A percentile compares a stretch with the other conserved stretches of the same genome.
phyloP scores from a whole-genome alignment of 306 rosid genomes.

The Vachellia pachyceras region DNA sequence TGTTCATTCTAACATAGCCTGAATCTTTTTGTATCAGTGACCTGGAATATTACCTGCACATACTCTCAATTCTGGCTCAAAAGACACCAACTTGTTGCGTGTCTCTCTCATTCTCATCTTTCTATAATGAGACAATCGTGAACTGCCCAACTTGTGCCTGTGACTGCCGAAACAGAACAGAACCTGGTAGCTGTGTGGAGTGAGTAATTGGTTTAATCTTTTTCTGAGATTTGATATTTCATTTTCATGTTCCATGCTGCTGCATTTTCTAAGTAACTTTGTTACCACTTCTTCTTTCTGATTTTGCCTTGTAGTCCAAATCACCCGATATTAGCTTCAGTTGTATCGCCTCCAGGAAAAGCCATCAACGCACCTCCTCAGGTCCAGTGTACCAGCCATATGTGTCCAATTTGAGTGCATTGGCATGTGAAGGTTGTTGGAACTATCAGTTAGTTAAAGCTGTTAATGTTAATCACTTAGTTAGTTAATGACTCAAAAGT shows the following conservation, averaged over 20 bases:
- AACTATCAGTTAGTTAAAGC: too few relatives aligned
- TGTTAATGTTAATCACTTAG: too few relatives aligned
- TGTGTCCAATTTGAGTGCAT: too few relatives aligned
- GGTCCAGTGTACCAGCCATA: too few relatives aligned
- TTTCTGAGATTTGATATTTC: neutral
- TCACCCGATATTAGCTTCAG: constrained; percentile 64
- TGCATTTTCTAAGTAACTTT: neutral
- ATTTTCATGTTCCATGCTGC: neutral
- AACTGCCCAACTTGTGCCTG: constrained; percentile 70
- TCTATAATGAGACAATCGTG: constrained; percentile 65
- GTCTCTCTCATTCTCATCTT: constrained; percentile 75
- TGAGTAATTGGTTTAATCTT: constrained; percentile 44
- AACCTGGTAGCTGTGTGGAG: constrained; percentile 66
- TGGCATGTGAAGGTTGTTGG: too few relatives aligned
- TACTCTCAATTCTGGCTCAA: constrained; percentile 67
- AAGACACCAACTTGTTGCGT: constrained; percentile 79
- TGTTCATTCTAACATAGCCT: constrained; percentile 4
- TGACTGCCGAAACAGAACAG: constrained; percentile 63
- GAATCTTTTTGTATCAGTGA: constrained; percentile 54
- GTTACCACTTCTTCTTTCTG: neutral
- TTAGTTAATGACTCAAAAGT: too few relatives aligned
- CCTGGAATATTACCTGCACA: constrained; percentile 73
- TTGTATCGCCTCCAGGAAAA: constrained; percentile 53
- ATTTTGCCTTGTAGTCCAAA: constrained; percentile 50
- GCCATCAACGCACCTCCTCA: constrained; percentile 47